A percentile compares a stretch with the other conserved stretches of the same genome.
These are phyloP conservation scores for Colletotrichum orchidophilum DNA, from an alignment of 2,329 filamentous ascomycete species.

Conservation along the genomic window DNA sequence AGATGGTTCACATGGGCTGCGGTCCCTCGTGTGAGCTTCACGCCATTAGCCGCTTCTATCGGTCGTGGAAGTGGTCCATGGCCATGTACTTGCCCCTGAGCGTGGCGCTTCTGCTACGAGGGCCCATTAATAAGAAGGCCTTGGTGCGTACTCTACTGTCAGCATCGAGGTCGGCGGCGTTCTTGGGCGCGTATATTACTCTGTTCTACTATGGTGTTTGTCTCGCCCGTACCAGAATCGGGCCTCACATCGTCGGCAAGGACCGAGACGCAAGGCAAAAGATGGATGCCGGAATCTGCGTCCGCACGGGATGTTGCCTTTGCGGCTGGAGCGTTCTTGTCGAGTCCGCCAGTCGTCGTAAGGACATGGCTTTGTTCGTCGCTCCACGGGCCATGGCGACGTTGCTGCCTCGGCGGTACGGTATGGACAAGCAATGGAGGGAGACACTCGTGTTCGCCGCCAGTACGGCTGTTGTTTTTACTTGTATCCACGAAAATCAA, in stretches of 20 bases:
- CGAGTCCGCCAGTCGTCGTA: constrained; percentile 71
- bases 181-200: constrained; percentile 80
- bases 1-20: constrained; percentile 83
- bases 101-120: constrained; percentile 67
- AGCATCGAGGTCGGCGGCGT: constrained; percentile 76
- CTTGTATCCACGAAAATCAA: constrained; percentile 70
- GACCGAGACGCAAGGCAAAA: constrained; percentile 56
- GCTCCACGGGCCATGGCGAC: constrained; percentile 81
- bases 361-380: constrained; percentile 84
- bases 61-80: constrained; percentile 79
- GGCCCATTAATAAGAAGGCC: constrained; percentile 55
- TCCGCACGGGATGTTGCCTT: constrained; percentile 75
- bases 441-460: constrained; percentile 73
- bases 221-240: constrained; percentile 76
- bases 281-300: constrained; percentile 73
- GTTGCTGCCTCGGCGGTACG: constrained; percentile 76
- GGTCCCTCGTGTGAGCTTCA: constrained; percentile 80
- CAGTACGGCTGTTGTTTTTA: constrained; percentile 76
- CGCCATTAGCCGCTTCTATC: constrained; percentile 72
- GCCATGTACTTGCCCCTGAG: constrained; percentile 81
- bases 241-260: constrained; percentile 72
- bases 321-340: constrained; percentile 86
- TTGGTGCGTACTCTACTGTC: constrained; percentile 62
- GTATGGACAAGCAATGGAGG: constrained; percentile 68
- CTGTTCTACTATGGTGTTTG: constrained; percentile 90